These are phyloP conservation scores for Termitomyces sp. DNA, from an alignment of 768 basidiomycete species.

Conservation along the genomic window DNA sequence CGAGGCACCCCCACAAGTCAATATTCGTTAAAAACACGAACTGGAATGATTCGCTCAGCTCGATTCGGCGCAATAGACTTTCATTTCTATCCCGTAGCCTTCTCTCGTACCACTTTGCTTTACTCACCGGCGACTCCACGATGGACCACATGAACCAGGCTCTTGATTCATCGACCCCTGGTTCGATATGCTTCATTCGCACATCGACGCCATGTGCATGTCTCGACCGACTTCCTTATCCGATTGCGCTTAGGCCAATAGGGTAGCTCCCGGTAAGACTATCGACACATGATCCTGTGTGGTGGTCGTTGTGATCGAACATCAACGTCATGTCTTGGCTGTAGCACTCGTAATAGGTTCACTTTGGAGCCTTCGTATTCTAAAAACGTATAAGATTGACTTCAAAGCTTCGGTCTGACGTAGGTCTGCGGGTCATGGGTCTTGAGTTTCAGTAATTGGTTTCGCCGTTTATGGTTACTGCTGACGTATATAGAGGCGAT, in stretches of 20 bases:
- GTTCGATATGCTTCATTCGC: neutral
- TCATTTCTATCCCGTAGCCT: neutral
- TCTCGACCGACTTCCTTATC: neutral
- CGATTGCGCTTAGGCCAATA: neutral
- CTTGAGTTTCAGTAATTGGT: neutral
- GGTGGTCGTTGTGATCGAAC: neutral
- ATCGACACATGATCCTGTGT: constrained; percentile 1
- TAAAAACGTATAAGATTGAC: neutral
- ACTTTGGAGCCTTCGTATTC: neutral
- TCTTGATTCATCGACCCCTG: neutral
- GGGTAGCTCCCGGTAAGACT: neutral
- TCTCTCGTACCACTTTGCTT: constrained; percentile 6
- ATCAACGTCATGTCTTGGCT: constrained; percentile 1
- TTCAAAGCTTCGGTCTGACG: neutral
- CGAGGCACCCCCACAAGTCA: neutral
- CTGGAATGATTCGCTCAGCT: neutral
- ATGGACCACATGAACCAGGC: neutral
- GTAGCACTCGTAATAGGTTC: neutral
- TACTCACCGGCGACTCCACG: neutral
- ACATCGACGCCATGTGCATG: constrained; percentile 1
- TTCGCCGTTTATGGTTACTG: neutral
- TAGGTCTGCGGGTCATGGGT: neutral
- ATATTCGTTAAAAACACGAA: neutral
- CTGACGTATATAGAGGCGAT: too few species aligned
- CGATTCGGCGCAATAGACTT: neutral